Evolutionary conservation across 2,329 filamentous ascomycete species (phyloP).

Genomic region (Ilyonectria sp.): DNA sequence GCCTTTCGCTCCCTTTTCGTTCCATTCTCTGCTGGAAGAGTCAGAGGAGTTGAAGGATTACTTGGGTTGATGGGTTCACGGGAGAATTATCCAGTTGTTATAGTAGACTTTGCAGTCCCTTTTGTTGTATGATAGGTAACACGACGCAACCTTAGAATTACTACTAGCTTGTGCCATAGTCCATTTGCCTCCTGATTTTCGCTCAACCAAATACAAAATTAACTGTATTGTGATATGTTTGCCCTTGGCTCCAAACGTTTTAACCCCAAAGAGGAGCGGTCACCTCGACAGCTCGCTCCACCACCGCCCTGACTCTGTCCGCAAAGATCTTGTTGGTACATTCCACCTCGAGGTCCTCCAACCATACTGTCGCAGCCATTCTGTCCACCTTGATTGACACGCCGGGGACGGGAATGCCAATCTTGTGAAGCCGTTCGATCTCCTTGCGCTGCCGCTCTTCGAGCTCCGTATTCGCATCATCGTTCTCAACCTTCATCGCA

Average conservation of each 20-base stretch:
- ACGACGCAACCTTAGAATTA: conserved; percentile 45
- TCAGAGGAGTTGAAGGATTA: conserved; percentile 76
- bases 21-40: conserved; percentile 87
- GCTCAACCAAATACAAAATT: conserved; percentile 3
- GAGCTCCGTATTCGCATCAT: conserved; percentile 60
- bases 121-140: conserved; percentile 52
- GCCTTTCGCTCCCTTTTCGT: conserved; percentile 91
- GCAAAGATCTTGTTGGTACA: conserved; percentile 83
- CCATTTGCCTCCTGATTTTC: not conserved
- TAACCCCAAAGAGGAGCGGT: conserved; percentile 80
- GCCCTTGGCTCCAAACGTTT: conserved; percentile 20
- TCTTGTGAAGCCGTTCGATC: conserved; percentile 82
- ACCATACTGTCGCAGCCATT: conserved; percentile 89
- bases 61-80: conserved; percentile 52
- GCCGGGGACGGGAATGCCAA: conserved; percentile 93
- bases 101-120: conserved; percentile 49
- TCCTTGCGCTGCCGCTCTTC: conserved; percentile 76
- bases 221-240: conserved; percentile 6
- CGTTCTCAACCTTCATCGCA: conserved; percentile 53
- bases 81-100: conserved; percentile 39
- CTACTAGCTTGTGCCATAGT: conserved; percentile 34
- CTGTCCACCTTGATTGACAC: conserved; percentile 91
- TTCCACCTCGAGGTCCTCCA: conserved; percentile 93
- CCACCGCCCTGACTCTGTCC: conserved; percentile 89
- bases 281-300: conserved; percentile 91